Percentiles rank a stretch among this genome's conserved stretches.
These are phyloP conservation scores for Orbilia javanica DNA, from an alignment of 2,329 filamentous ascomycete genomes.

Conservation along the genomic window DNA sequence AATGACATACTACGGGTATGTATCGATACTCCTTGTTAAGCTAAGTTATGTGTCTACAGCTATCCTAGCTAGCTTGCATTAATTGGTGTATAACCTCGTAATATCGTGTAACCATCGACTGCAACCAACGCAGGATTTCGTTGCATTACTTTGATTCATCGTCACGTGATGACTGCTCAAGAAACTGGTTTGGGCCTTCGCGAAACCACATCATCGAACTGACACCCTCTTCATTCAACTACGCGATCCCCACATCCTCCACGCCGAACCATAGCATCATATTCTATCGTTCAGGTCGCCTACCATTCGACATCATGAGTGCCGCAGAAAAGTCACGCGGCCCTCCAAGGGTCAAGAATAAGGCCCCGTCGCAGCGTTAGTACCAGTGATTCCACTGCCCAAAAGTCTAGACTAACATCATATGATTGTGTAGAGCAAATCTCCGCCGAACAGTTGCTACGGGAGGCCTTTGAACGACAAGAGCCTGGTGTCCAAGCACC, in stretches of 20 bases:
- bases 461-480: constrained; percentile 96
- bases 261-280: background rate
- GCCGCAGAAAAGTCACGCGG: constrained; percentile 91
- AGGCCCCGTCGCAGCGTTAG: constrained; percentile 79
- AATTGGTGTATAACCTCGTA: too few relatives aligned
- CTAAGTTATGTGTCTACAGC: too few relatives aligned
- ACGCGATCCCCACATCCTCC: constrained; percentile 32
- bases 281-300: background rate
- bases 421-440: constrained; percentile 75
- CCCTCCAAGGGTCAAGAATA: constrained; percentile 97
- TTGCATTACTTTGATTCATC: background rate
- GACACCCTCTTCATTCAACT: constrained; percentile 27
- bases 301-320: constrained; percentile 59
- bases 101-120: background rate
- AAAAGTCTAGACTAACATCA: constrained; percentile 51
- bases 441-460: constrained; percentile 94
- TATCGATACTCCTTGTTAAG: too few relatives aligned
- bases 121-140: background rate
- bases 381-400: constrained; percentile 61
- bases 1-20: too few relatives aligned
- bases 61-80: too few relatives aligned
- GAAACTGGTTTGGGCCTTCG: constrained; percentile 4
- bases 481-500: constrained; percentile 88
- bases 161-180: constrained; percentile 35
- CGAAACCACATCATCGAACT: constrained; percentile 17